phyloP scores from a whole-genome alignment of 148 eudicot species.

The Dysphania ambrosioides region DNA sequence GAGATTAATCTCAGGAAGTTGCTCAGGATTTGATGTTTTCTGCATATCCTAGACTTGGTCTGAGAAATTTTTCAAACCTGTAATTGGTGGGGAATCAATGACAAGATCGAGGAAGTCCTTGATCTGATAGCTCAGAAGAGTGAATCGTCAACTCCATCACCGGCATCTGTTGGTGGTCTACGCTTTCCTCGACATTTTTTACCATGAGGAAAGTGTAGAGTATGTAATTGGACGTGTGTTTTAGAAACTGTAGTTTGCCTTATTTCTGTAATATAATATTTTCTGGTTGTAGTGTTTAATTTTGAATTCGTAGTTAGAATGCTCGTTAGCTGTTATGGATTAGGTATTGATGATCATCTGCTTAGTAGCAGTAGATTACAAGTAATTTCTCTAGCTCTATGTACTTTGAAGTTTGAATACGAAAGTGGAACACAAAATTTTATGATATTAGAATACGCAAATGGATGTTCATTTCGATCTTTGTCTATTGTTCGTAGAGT shows the following conservation, averaged over 20 bases:
- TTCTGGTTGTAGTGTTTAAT: background rate
- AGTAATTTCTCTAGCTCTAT: background rate
- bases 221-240: background rate
- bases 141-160: background rate
- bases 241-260: background rate
- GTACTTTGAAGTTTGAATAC: background rate
- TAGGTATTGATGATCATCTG: background rate
- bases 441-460: background rate
- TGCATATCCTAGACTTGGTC: too few relatives aligned
- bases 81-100: too few relatives aligned
- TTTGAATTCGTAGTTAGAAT: background rate
- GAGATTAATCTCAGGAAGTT: conserved; percentile 31
- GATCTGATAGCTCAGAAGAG: too few relatives aligned
- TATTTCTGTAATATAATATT: background rate
- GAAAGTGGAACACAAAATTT: background rate
- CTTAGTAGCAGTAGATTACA: background rate
- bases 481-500: background rate
- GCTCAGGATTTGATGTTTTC: too few relatives aligned
- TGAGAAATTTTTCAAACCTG: too few relatives aligned
- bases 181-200: conserved; percentile 6
- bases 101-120: too few relatives aligned
- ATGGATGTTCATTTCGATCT: background rate
- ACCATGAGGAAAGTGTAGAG: background rate
- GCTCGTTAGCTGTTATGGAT: background rate
- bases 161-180: background rate